Conservation (phyloP, 2,329 filamentous ascomycete genomes). For the Cercospora zeae-maydis region DNA sequence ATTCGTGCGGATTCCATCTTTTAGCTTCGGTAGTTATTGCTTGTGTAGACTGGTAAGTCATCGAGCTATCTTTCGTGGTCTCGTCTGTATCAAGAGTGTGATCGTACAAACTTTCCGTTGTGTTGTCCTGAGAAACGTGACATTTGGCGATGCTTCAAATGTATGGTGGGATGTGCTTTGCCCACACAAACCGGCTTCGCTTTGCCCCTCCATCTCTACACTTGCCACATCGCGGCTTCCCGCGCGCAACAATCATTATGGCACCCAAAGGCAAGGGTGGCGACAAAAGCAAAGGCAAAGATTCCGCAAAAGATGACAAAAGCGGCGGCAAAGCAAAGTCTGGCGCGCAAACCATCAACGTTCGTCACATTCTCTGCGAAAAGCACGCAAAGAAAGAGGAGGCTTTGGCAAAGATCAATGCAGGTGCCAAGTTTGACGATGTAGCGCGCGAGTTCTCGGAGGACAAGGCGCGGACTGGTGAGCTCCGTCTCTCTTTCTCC, state of each 20-base stretch:
- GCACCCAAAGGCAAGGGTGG: conserved; percentile 34
- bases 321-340: conserved; percentile 45
- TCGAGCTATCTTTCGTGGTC: neutral
- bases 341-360: conserved; percentile 66
- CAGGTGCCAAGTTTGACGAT: conserved; percentile 68
- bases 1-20: conserved; percentile 23
- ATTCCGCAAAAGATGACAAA: conserved; percentile 22
- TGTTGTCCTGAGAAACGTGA: neutral
- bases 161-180: neutral
- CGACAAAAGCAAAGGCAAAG: conserved; percentile 25
- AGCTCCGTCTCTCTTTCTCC: conserved; percentile 11
- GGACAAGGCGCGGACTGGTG: conserved; percentile 67
- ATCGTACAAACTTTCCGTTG: neutral
- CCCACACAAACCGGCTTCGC: conserved; percentile 4
- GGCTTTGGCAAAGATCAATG: conserved; percentile 64
- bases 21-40: neutral
- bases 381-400: conserved; percentile 77
- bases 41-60: neutral
- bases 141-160: neutral
- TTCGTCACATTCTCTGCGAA: conserved; percentile 72
- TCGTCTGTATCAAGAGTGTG: neutral
- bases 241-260: conserved; percentile 19
- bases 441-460: conserved; percentile 70
- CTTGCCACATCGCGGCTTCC: neutral
- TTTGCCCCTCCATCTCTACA: neutral